phyloP scores from a whole-genome alignment of 2,329 filamentous ascomycete species.

The Neoarthrinium moseri region DNA sequence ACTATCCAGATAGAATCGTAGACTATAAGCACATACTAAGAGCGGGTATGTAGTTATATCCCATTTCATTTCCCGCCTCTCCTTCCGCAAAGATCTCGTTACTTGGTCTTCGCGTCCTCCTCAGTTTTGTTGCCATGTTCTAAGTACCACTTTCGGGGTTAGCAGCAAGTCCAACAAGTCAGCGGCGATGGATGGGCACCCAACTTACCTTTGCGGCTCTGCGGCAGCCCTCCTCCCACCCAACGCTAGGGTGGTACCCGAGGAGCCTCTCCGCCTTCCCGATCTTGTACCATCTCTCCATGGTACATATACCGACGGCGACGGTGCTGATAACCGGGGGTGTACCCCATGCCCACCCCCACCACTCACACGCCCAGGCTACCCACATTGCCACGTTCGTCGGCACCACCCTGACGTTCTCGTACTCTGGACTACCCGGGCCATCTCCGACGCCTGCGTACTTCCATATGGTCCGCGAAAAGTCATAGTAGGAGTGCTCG shows the following conservation, averaged over 20 bases:
- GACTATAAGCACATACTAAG: too few relatives aligned
- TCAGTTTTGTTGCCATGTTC: too few relatives aligned
- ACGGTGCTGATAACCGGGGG: not conserved
- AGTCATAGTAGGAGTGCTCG: not conserved
- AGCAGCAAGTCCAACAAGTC: too few relatives aligned
- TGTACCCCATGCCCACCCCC: not conserved
- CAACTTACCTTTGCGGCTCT: not conserved
- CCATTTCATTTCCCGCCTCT: too few relatives aligned
- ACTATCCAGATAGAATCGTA: too few relatives aligned
- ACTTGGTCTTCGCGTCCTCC: too few relatives aligned
- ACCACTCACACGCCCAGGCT: slow-evolving; percentile 1
- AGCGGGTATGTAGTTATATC: too few relatives aligned
- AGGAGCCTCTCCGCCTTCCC: not conserved
- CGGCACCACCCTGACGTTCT: not conserved
- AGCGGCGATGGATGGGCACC: too few relatives aligned
- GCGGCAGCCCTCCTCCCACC: slow-evolving; percentile 4
- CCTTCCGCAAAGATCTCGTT: too few relatives aligned
- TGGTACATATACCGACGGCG: not conserved
- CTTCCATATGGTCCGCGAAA: slow-evolving; percentile 1
- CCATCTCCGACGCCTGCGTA: not conserved
- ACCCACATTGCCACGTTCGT: not conserved
- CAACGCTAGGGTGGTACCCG: not conserved
- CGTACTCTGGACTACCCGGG: not conserved
- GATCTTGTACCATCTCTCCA: not conserved
- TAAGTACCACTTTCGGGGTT: too few relatives aligned